Evolutionary conservation across 129 eudicot species (phyloP), one percentile per base, ranked within the genome.

Genomic region (Saposhnikovia divaricata): DNA sequence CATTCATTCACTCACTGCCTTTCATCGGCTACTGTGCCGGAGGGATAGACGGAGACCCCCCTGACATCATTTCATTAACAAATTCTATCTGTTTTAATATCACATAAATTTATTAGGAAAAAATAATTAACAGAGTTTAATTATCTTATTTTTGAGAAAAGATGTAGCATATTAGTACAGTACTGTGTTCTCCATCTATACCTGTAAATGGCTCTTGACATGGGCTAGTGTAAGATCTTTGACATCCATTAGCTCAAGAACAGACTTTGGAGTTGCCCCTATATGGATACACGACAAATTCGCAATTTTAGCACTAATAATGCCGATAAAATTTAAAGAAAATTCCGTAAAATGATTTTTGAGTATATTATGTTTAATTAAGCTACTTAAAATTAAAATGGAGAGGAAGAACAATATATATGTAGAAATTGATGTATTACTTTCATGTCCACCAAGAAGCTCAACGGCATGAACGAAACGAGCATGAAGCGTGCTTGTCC

Each of bases 361-460:
- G 18, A 71, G 23, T 51, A 39, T 0, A 2, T 46, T 9, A 13
- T 9, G 10, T 1, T 46, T 46, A 46, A 46, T 15, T 51, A 51
- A 51, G 21, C 4, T 50, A 15, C 21, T 50, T 16, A 42, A 40
- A 15, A 72, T 40, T 18, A 7, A 28, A 39, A 34, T 34, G 37
- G 37, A 34, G 15, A 73, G 21, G 15, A 43, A 23, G 9, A 23
- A 9, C 9, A 45, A 10, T 11, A 45, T 23, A 13, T 27, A 0
- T 12, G 50, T 18, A 13, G 68, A 5, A 81, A 69, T 44, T 27
- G 40, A 72, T 63, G 13, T 10, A 47, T 68, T 92, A 93, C 98
- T 93, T 90, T 93, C 98, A 86, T 93, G 98, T 85, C 98, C 98
- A 38, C 98, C 98, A 79, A 93, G 98, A 69, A 93, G 98, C 85